These are phyloP conservation scores for Pseudozyma sp. DNA, from an alignment of 1,284 basidiomycete genomes.

Conservation along the genomic window DNA sequence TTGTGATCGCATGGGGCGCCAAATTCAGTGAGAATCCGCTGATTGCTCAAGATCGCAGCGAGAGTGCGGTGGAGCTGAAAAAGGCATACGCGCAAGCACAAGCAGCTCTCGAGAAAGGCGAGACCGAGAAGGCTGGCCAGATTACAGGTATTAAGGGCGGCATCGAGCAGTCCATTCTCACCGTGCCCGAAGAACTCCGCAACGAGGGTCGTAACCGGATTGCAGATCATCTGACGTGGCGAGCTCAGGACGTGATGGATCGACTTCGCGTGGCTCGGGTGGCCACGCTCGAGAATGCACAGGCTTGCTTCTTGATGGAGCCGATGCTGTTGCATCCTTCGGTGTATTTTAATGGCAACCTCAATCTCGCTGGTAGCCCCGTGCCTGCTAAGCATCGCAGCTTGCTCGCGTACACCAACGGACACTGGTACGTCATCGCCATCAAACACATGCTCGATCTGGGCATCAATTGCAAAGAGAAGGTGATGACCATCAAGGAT, in stretches of 20 bases:
- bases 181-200: slow-evolving; percentile 41
- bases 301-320: slow-evolving; percentile 55
- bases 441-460: slow-evolving; percentile 57
- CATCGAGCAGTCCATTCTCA: slow-evolving; percentile 49
- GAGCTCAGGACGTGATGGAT: slow-evolving; percentile 73
- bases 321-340: slow-evolving; percentile 46
- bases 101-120: slow-evolving; percentile 40
- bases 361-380: slow-evolving; percentile 34
- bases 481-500: slow-evolving; percentile 49
- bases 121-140: slow-evolving; percentile 40
- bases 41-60: slow-evolving; percentile 80
- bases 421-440: slow-evolving; percentile 54
- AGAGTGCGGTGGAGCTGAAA: slow-evolving; percentile 70
- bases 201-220: slow-evolving; percentile 77
- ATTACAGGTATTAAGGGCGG: slow-evolving; percentile 51
- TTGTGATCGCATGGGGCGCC: slow-evolving; percentile 90
- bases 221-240: slow-evolving; percentile 79
- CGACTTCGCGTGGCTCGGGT: slow-evolving; percentile 83
- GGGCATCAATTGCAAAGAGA: slow-evolving; percentile 53
- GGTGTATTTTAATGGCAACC: slow-evolving; percentile 35
- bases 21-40: slow-evolving; percentile 89
- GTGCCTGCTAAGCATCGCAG: slow-evolving; percentile 31
- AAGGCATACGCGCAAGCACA: slow-evolving; percentile 42
- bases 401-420: slow-evolving; percentile 36
- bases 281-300: slow-evolving; percentile 81